Evolutionary conservation across 2,329 filamentous ascomycete genomes (phyloP), one percentile per base, ranked within the genome.

Genomic region (Clonostachys chloroleuca): DNA sequence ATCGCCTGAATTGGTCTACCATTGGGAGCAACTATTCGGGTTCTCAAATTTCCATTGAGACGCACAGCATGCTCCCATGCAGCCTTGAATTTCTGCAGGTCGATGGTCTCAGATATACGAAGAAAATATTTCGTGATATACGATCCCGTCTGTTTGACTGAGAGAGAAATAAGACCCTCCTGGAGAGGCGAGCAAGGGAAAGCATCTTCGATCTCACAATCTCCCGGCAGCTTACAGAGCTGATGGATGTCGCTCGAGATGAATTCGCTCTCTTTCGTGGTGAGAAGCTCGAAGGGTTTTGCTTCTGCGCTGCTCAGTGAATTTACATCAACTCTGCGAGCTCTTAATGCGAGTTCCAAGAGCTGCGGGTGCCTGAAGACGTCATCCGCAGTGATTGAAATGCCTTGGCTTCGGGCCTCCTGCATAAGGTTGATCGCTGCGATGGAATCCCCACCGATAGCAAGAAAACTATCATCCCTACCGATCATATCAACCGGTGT

Each of bases 141-240:
- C 1, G 59, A 59, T 3, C 61, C 65, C 3, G 50, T 37, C 3
- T 44, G n/a, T 51, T 70, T 71, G 44, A 63, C 61, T 7, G 75
- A 69, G 4, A 78, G 53, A 2, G 73, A 69, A 56, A 79, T 67
- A 2, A 79, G 62, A 6, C 69, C 72, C 52, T 75, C 72, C 48
- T 79, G 75, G 1, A 76, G 56, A 1, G 73, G 64, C 0, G 74
- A 73, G 54, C 72, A 74, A 1, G 74, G 75, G 44, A 75, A 78
- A 0, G 73, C 57, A 46, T 79, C 74, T 44, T 76, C 68, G 7
- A 75, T 56, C 13, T 45, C 42, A 47, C 55, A 9, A 9, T 13
- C 16, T 7, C 6, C 24, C 7, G 13, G 6, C 16, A 46, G 16
- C 18, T 17, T 30, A 33, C 45, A 46, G 34, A 35, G 45, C 14